phyloP scores from a whole-genome alignment of 768 basidiomycete genomes.

The Boletus pseudo-olivaceus region DNA sequence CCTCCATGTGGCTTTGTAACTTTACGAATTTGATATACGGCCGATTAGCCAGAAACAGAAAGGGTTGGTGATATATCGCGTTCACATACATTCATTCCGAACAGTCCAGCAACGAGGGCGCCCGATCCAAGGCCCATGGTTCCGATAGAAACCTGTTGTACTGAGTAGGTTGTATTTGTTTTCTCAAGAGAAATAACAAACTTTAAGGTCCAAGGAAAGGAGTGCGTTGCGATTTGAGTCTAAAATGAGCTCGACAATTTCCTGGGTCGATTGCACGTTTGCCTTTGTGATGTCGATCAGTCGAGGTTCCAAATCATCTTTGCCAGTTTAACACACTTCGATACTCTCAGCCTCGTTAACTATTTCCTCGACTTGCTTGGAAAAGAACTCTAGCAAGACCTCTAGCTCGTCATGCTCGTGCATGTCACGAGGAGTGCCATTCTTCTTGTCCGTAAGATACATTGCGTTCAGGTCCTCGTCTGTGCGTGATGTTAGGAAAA shows the following conservation, averaged over 20 bases:
- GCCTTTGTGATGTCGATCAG: constrained; percentile 35
- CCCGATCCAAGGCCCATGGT: constrained; percentile 92
- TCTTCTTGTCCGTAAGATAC: constrained; percentile 89
- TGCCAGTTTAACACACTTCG: constrained; percentile 46
- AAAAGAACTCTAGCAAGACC: constrained; percentile 88
- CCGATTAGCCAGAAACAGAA: constrained; percentile 24
- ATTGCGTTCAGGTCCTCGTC: constrained; percentile 94
- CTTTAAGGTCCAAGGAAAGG: constrained; percentile 87
- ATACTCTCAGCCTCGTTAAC: constrained; percentile 90
- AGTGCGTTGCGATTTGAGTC: constrained; percentile 94
- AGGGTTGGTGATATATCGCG: constrained; percentile 3
- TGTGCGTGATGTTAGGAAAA: constrained; percentile 29
- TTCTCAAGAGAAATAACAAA: constrained; percentile 25
- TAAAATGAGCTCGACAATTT: constrained; percentile 94
- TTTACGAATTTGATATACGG: constrained; percentile 32
- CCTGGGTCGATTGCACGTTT: constrained; percentile 96
- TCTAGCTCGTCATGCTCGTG: constrained; percentile 93
- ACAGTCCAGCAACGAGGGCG: constrained; percentile 84
- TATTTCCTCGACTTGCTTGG: constrained; percentile 96
- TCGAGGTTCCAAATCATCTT: not conserved
- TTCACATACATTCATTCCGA: constrained; percentile 90
- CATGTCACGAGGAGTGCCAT: constrained; percentile 50
- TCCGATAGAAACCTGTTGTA: constrained; percentile 76
- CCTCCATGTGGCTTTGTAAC: constrained; percentile 75
- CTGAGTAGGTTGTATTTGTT: not conserved